Evolutionary conservation across 495 filamentous ascomycete genomes (phyloP).

Genomic region (Aspergillus indologenus): DNA sequence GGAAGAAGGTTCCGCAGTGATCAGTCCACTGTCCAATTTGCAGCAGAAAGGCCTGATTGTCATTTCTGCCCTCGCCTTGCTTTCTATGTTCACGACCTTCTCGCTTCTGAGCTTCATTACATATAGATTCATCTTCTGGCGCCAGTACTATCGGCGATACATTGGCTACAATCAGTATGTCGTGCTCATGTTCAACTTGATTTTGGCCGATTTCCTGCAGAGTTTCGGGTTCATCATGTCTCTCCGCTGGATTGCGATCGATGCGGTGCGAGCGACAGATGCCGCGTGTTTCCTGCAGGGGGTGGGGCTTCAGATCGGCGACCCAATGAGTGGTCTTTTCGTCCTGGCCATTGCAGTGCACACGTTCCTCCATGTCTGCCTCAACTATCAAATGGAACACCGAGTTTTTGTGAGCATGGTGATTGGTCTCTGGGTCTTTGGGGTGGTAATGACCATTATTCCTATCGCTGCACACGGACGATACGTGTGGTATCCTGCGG

Average conservation of each 20-base stretch:
- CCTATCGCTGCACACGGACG: slow-evolving; percentile 47
- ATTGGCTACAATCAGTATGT: slow-evolving; percentile 61
- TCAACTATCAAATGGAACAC: slow-evolving; percentile 49
- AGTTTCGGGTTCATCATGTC: slow-evolving; percentile 59
- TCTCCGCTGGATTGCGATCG: slow-evolving; percentile 49
- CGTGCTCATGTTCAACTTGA: slow-evolving; percentile 66
- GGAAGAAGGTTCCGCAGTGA: not conserved
- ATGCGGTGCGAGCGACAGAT: slow-evolving; percentile 49
- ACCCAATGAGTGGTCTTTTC: slow-evolving; percentile 61
- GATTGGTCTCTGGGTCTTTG: slow-evolving; percentile 50
- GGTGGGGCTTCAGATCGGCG: slow-evolving; percentile 62
- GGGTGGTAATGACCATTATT: slow-evolving; percentile 51
- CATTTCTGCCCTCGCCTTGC: slow-evolving; percentile 47
- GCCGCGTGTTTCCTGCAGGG: slow-evolving; percentile 61
- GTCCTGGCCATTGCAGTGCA: slow-evolving; percentile 61
- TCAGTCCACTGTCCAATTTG: not conserved
- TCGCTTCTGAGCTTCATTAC: slow-evolving; percentile 48
- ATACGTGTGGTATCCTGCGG: slow-evolving; percentile 55
- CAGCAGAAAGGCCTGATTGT: slow-evolving; percentile 39
- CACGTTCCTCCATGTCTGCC: slow-evolving; percentile 57
- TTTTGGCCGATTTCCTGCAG: slow-evolving; percentile 66
- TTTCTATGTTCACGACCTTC: slow-evolving; percentile 53
- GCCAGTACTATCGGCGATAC: slow-evolving; percentile 31
- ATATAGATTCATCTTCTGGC: slow-evolving; percentile 52
- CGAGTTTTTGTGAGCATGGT: slow-evolving; percentile 45